Base-by-base conservation (phyloP, 257 asterid genomes). In the Marsdenia floribunda region DNA sequence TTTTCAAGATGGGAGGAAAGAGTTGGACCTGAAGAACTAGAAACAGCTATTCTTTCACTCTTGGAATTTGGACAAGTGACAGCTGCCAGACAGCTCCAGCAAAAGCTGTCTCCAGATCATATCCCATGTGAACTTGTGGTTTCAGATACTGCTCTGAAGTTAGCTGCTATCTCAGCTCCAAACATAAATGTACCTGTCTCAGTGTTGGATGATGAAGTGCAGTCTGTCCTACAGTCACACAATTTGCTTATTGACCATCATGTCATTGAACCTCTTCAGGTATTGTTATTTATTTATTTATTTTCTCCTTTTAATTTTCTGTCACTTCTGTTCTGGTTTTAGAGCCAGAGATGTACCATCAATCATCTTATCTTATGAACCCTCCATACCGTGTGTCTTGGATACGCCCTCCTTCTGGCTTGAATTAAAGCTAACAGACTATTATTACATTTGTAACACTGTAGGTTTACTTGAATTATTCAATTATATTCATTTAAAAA, bases 1-100 rank as follows among this genome's bases (percentile, higher is more conserved):
- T 79, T 89, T 73, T 87, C 98, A 52, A 90, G 85, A 81, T 92
- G 96, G 96, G 96, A 95, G 87, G 99, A 95, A 86, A 85, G 96
- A 82, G 95, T 93, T 81, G 97, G 88, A 69, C 93, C 95, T 67
- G 91, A 87, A 72, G 99, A 90, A 81, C 85, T 92, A 47, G 96
- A 95, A 80, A 86, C 87, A 77, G 99, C 99, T n/a, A 91, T 95
- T 82, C 96, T 95, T 78, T 90, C 99, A 29, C 82, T 95, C 78
- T 84, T 95, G 88, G 98, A 95, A 82, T 92, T 92, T 80, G 99
- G 99, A 75, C 99, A 92, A 85, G 80, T 82, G 79, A 75, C 87
- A 67, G 98, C 98, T 77, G 96, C 99, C 78, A 83, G 90, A 79
- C 99, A 95, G 84, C 90, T 95, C 82, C 98, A 90, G 77, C 84